Conservation (phyloP, 768 basidiomycete species). For the Phaeotremella skinneri region DNA sequence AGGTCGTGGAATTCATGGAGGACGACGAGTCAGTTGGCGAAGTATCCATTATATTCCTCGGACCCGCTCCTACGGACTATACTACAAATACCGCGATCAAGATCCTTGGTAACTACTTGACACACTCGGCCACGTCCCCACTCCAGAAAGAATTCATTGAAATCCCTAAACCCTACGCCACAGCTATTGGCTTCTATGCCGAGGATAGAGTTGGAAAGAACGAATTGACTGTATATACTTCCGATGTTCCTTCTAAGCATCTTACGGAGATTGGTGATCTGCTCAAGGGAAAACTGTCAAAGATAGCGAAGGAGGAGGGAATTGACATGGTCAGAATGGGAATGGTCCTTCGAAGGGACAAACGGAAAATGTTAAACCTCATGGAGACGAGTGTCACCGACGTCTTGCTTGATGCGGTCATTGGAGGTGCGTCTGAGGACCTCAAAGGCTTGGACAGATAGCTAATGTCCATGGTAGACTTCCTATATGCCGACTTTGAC, state of each 20-base stretch:
- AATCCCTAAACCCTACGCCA: slow-evolving; percentile 79
- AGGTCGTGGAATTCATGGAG: slow-evolving; percentile 88
- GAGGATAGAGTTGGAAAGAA: slow-evolving; percentile 69
- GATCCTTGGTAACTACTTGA: slow-evolving; percentile 80
- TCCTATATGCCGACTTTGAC: slow-evolving; percentile 78
- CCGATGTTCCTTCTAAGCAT: slow-evolving; percentile 77
- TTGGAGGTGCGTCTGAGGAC: slow-evolving; percentile 35
- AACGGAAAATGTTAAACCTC: slow-evolving; percentile 65
- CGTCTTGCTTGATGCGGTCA: slow-evolving; percentile 41
- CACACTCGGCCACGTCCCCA: slow-evolving; percentile 59
- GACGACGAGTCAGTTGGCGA: slow-evolving; percentile 89
- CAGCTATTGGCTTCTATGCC: slow-evolving; percentile 75
- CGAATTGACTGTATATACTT: slow-evolving; percentile 72
- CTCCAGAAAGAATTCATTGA: slow-evolving; percentile 82
- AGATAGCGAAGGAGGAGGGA: slow-evolving; percentile 65
- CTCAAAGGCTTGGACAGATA: background rate
- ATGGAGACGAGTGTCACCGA: slow-evolving; percentile 45
- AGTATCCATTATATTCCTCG: slow-evolving; percentile 70
- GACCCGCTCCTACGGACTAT: slow-evolving; percentile 56
- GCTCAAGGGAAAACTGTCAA: slow-evolving; percentile 66
- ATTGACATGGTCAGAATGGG: slow-evolving; percentile 88
- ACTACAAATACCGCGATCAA: slow-evolving; percentile 66
- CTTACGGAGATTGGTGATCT: slow-evolving; percentile 69
- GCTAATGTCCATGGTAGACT: slow-evolving; percentile 55
- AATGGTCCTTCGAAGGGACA: slow-evolving; percentile 80